A percentile compares a stretch with the other conserved stretches of the same genome.
phyloP scores from a whole-genome alignment of 164 flowering plant genomes.

The Magnolia sinica region DNA sequence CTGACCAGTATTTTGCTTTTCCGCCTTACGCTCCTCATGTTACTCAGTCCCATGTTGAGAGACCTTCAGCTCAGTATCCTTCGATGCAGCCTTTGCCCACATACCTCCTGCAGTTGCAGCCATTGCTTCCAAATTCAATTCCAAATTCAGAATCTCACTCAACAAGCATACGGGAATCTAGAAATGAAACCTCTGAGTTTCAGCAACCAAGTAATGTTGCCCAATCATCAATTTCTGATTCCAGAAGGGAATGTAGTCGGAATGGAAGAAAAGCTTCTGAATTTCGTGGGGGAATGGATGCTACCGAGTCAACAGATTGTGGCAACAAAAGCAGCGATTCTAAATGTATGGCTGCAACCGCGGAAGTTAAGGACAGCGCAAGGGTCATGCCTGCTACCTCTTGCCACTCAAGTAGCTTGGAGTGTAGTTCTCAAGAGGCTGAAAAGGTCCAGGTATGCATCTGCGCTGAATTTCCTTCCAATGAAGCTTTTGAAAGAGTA shows the following conservation, averaged over 20 bases:
- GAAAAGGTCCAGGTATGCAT: not conserved
- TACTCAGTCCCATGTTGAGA: not conserved
- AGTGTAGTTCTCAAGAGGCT: not conserved
- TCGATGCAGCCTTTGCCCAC: not conserved
- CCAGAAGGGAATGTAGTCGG: not conserved
- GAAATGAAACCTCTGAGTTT: not conserved
- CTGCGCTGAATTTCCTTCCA: too few species aligned
- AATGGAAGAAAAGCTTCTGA: too few species aligned
- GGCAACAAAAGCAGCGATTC: not conserved
- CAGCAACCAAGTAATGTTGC: not conserved
- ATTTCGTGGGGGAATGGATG: too few species aligned
- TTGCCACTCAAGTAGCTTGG: conserved; percentile 1
- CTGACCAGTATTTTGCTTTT: conserved; percentile 2
- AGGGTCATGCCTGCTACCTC: not conserved
- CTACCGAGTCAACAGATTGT: not conserved
- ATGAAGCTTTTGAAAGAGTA: too few species aligned
- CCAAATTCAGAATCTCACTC: not conserved
- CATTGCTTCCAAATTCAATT: not conserved
- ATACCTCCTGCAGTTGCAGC: not conserved
- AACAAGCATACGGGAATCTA: not conserved
- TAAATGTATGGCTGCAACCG: not conserved
- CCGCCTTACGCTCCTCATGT: not conserved
- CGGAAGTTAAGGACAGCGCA: not conserved
- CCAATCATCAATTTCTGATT: not conserved
- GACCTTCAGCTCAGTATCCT: conserved; percentile 5